These are phyloP conservation scores for Rhodotorula sp. DNA, from an alignment of 1,284 basidiomycete genomes.

Conservation along the genomic window DNA sequence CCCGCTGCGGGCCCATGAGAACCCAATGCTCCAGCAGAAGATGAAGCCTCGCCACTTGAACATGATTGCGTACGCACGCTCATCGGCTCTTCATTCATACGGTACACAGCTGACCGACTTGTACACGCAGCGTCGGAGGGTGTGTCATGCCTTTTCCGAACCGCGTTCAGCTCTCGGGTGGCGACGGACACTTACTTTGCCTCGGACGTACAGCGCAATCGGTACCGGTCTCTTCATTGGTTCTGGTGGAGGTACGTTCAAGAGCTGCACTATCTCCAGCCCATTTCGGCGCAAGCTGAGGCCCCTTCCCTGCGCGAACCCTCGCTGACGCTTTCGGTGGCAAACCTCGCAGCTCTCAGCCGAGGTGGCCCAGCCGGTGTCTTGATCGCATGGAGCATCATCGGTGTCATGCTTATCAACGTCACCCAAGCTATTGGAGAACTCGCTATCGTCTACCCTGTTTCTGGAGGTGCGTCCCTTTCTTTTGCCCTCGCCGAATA, in stretches of 20 bases:
- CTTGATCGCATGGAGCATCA: slow-evolving; percentile 45
- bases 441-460: slow-evolving; percentile 52
- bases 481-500: background rate
- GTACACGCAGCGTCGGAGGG: background rate
- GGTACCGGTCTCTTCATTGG: slow-evolving; percentile 49
- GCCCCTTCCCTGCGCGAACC: background rate
- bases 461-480: slow-evolving; percentile 45
- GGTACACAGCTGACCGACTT: background rate
- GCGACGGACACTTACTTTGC: background rate
- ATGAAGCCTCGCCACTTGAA: slow-evolving; percentile 22
- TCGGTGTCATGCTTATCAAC: slow-evolving; percentile 44
- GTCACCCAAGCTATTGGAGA: slow-evolving; percentile 47
- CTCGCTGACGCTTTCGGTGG: background rate
- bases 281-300: background rate
- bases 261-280: background rate
- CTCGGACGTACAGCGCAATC: background rate
- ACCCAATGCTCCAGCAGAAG: slow-evolving; percentile 45
- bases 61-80: slow-evolving; percentile 53
- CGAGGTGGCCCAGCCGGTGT: slow-evolving; percentile 54
- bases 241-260: slow-evolving; percentile 3
- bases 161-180: background rate
- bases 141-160: slow-evolving; percentile 22
- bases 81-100: slow-evolving; percentile 39
- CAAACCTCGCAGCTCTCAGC: slow-evolving; percentile 46
- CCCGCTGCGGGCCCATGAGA: slow-evolving; percentile 41